phyloP scores from a whole-genome alignment of 176 grass and related monocot genomes.

The Carex parvula region DNA sequence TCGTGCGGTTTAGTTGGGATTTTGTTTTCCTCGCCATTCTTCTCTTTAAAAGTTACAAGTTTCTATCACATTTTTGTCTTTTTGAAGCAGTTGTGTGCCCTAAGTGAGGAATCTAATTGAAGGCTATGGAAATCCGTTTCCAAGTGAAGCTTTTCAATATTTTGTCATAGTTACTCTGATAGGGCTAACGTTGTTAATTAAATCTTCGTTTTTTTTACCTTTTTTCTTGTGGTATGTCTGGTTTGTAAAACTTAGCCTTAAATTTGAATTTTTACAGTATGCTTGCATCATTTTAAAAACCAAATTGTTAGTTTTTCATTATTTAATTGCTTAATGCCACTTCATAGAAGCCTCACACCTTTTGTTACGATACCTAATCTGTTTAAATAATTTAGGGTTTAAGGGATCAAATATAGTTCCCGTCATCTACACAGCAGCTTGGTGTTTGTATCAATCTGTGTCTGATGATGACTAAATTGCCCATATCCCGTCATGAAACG shows the following conservation, averaged over 20 bases:
- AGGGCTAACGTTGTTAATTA: slow-evolving; percentile 12
- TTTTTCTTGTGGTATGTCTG: background rate
- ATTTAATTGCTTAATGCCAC: slow-evolving; percentile 21
- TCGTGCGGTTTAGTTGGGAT: background rate
- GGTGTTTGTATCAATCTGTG: slow-evolving; percentile 45
- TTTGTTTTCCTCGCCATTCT: background rate
- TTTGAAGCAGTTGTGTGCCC: background rate
- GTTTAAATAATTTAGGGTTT: slow-evolving; percentile 15
- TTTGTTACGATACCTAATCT: slow-evolving; percentile 13
- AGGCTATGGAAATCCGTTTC: slow-evolving; percentile 55
- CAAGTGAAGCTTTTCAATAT: slow-evolving; percentile 46
- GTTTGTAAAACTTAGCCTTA: background rate
- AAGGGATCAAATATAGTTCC: background rate
- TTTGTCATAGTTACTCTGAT: slow-evolving; percentile 87
- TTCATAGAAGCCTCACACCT: slow-evolving; percentile 45
- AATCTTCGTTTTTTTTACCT: background rate
- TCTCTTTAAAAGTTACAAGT: background rate
- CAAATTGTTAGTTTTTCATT: background rate
- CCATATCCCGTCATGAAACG: background rate
- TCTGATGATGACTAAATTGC: slow-evolving; percentile 66
- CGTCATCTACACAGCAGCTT: slow-evolving; percentile 73
- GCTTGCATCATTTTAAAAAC: no score
- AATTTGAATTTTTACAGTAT: slow-evolving; percentile 32
- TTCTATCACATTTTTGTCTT: background rate
- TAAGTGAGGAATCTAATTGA: slow-evolving; percentile 21